phyloP scores from a whole-genome alignment of 805 yeast genomes.

The Jamesozyma gamospora region DNA sequence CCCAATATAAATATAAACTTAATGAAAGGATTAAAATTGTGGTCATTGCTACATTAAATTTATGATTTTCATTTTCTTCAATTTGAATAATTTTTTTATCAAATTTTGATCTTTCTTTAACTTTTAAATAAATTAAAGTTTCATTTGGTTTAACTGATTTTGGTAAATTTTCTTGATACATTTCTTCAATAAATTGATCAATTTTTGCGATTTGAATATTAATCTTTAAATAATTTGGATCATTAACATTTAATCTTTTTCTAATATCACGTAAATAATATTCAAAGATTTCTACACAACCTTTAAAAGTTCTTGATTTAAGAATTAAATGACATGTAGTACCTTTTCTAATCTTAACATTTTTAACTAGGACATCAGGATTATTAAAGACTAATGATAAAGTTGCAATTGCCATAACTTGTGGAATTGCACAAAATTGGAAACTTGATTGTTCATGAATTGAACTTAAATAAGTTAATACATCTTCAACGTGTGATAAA shows the following conservation, averaged over 20 bases:
- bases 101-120: slow-evolving; percentile 34
- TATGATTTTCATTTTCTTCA: slow-evolving; percentile 19
- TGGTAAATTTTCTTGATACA: slow-evolving; percentile 60
- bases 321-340: slow-evolving; percentile 69
- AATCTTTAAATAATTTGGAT: slow-evolving; percentile 76
- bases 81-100: slow-evolving; percentile 25
- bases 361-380: slow-evolving; percentile 53
- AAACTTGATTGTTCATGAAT: slow-evolving; percentile 75
- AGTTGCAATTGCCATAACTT: slow-evolving; percentile 97
- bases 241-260: slow-evolving; percentile 65
- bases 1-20: neutral
- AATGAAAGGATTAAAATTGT: slow-evolving; percentile 12
- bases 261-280: slow-evolving; percentile 67
- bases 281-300: slow-evolving; percentile 68
- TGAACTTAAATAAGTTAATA: slow-evolving; percentile 61
- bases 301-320: slow-evolving; percentile 61
- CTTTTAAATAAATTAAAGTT: slow-evolving; percentile 31
- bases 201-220: slow-evolving; percentile 82
- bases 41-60: slow-evolving; percentile 19
- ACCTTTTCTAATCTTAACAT: slow-evolving; percentile 87
- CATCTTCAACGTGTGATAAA: slow-evolving; percentile 66
- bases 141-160: slow-evolving; percentile 36
- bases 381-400: slow-evolving; percentile 78
- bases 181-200: slow-evolving; percentile 74
- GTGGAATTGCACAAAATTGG: slow-evolving; percentile 95